Conservation (phyloP, 306 rosid species). For the Lagenaria siceraria region DNA sequence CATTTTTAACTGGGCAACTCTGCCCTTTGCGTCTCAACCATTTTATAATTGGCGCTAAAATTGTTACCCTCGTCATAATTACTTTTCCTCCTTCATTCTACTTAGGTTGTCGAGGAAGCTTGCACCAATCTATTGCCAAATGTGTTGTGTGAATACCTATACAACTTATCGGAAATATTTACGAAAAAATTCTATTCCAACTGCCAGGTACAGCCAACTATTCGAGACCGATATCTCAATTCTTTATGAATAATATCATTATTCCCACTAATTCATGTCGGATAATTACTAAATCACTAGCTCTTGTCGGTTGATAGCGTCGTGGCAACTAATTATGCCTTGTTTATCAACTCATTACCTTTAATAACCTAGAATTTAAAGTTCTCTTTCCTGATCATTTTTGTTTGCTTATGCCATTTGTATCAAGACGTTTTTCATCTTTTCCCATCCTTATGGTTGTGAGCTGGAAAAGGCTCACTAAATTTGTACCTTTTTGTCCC, state of each 20-base stretch:
- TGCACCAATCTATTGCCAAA: constrained; percentile 73
- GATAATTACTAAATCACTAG: not conserved
- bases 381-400: not conserved
- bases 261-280: not conserved
- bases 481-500: not conserved
- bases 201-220: constrained; percentile 54
- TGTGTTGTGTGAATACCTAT: constrained; percentile 79
- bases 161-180: constrained; percentile 67
- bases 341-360: not conserved
- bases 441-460: not conserved
- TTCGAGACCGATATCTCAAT: not conserved
- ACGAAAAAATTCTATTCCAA: constrained; percentile 66
- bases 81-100: not conserved
- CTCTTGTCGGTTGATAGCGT: not conserved
- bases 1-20: constrained; percentile 1
- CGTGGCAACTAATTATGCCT: not conserved
- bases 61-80: not conserved
- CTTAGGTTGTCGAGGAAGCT: constrained; percentile 88
- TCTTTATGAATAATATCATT: not conserved
- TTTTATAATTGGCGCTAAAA: not conserved
- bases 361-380: not conserved
- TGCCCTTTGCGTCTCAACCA: constrained; percentile 5
- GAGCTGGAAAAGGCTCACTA: not conserved
- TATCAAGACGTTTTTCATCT: not conserved
- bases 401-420: not conserved